phyloP scores from a whole-genome alignment of 2,329 filamentous ascomycete species.

The Xylaria sp. region DNA sequence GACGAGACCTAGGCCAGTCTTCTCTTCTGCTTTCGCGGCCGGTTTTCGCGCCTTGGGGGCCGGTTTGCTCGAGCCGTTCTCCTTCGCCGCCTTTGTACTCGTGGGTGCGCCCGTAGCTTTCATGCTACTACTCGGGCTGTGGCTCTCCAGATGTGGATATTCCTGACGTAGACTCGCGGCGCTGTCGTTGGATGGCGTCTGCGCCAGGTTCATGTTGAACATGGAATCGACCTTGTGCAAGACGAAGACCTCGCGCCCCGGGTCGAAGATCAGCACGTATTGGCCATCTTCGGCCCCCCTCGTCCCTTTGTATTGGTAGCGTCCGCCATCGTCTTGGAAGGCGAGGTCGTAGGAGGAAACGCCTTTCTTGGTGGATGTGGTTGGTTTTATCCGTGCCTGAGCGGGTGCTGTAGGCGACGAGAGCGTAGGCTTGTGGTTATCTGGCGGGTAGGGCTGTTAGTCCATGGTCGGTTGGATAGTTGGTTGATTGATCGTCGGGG shows the following conservation, averaged over 20 bases:
- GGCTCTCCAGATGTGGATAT: conserved; percentile 64
- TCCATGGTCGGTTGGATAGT: not conserved
- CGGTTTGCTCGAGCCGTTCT: conserved; percentile 28
- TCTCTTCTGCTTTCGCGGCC: conserved; percentile 21
- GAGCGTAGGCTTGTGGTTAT: conserved; percentile 63
- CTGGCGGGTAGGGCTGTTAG: conserved; percentile 40
- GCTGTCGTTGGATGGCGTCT: conserved; percentile 67
- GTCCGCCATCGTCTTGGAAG: conserved; percentile 57
- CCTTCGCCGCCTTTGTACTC: conserved; percentile 21
- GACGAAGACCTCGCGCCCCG: conserved; percentile 73
- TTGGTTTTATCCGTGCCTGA: conserved; percentile 55
- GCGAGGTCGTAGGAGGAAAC: conserved; percentile 54
- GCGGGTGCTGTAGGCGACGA: conserved; percentile 53
- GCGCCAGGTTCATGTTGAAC: conserved; percentile 84
- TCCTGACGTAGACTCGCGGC: conserved; percentile 64
- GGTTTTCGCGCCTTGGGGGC: conserved; percentile 31
- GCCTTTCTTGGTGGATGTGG: conserved; percentile 44
- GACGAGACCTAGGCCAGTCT: conserved; percentile 4
- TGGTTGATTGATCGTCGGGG: not conserved
- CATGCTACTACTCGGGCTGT: conserved; percentile 23
- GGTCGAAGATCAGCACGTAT: conserved; percentile 76
- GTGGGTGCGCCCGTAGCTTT: conserved; percentile 14
- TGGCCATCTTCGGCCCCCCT: conserved; percentile 59
- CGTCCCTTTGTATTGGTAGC: conserved; percentile 63
- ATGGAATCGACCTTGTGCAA: conserved; percentile 81